Evolutionary conservation across 768 basidiomycete species (phyloP).

Genomic region (Pleurotus eryngii): DNA sequence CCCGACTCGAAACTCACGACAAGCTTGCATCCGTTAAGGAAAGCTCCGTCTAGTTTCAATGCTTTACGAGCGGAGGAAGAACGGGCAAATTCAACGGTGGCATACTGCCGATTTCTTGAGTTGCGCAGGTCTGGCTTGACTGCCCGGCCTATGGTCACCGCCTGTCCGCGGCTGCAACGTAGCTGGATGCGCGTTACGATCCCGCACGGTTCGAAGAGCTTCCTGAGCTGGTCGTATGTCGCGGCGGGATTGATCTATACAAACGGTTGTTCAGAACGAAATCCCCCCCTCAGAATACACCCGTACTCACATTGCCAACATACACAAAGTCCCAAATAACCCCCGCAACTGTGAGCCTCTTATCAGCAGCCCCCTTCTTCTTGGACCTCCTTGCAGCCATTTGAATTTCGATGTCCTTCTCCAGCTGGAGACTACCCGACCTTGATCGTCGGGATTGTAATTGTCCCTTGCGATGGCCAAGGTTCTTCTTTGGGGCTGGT

Average conservation of each 20-base stretch:
- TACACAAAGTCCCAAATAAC: slow-evolving; percentile 35
- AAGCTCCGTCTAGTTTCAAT: slow-evolving; percentile 32
- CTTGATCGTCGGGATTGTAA: not conserved
- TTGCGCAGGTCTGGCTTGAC: slow-evolving; percentile 18
- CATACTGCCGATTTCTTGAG: slow-evolving; percentile 44
- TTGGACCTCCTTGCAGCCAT: slow-evolving; percentile 22
- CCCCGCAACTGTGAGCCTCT: not conserved
- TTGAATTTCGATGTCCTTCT: slow-evolving; percentile 20
- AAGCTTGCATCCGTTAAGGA: slow-evolving; percentile 34
- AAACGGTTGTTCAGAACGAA: not conserved
- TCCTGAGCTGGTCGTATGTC: slow-evolving; percentile 27
- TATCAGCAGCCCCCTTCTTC: slow-evolving; percentile 6
- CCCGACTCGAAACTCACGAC: slow-evolving; percentile 30
- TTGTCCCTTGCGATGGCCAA: too few species aligned
- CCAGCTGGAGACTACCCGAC: not conserved
- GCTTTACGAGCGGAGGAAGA: slow-evolving; percentile 36
- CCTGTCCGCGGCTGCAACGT: slow-evolving; percentile 42
- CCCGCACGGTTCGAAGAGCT: slow-evolving; percentile 36
- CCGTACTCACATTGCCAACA: slow-evolving; percentile 58
- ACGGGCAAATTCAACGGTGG: slow-evolving; percentile 42
- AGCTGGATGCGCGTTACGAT: slow-evolving; percentile 28
- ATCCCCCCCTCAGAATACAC: too few species aligned
- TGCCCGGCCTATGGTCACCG: slow-evolving; percentile 22
- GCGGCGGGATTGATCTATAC: slow-evolving; percentile 33
- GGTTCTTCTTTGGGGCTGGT: too few species aligned